Evolutionary conservation across 495 filamentous ascomycete species (phyloP), one percentile per base, ranked within the genome.

Genomic region (Neurospora sp.): DNA sequence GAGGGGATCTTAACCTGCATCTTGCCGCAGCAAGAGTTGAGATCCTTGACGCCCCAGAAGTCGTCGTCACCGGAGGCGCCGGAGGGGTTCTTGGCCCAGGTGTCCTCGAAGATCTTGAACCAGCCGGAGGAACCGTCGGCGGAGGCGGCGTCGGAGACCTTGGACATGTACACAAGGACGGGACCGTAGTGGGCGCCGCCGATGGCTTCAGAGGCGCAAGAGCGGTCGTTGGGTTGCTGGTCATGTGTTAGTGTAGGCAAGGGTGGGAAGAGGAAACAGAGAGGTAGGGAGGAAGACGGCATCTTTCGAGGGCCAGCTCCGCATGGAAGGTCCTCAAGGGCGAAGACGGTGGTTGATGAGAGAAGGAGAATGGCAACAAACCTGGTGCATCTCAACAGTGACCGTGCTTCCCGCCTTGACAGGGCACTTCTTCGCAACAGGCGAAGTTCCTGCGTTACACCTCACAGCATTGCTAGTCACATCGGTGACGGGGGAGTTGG

Each of bases 41-140:
- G 77, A 70, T 85, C 85, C 75, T 86, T 85, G 69, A 78, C 83
- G 69, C 84, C 86, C 86, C 86, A 86, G 75, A 74, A 78, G 75
- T 87, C 84, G 74, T 82, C 82, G 69, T 85, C 84, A 70, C 81
- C 84, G 3, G 71, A 70, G 22, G 38, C 65, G 27, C 78, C 79
- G 4, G 73, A 35, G 8, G 81, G 42, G 59, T 81, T 83, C 75
- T 78, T 78, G 37, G 79, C 81, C 82, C 84, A 86, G 45, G 81
- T 80, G 72, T 86, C 82, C 68, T 83, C 78, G 79, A 81, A 86
- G 76, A 86, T 78, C 80, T 88, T 88, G 78, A 85, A 86, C 86
- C 86, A 88, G 5, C 82, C 77, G 1, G 78, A 70, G 1, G 79
- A 77, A 5, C 84, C 84, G 73, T 82, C 80, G 35, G 85, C 86